Evolutionary conservation across 805 yeast genomes (phyloP), one percentile per base, ranked within the genome.

Genomic region (Torulaspora delbrueckii): DNA sequence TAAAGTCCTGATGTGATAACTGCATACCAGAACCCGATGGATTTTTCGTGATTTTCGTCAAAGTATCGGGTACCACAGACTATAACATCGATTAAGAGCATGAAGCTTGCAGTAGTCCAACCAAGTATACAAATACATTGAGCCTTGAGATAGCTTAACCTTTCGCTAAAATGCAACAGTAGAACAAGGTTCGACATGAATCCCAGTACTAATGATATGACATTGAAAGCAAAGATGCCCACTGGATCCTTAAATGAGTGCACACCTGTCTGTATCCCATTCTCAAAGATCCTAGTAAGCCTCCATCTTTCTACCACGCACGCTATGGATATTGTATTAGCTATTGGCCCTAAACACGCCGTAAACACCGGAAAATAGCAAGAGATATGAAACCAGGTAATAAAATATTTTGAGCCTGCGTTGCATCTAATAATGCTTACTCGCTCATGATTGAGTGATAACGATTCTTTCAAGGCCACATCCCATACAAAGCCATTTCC

Each of bases 11-110:
- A 73, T 0, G 95, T 85, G 48, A 83, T 66, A 0, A 78, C 77
- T 0, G 88, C 95, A 62, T 74, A 83, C 89, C 90, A 88, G 60
- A 77, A 88, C 1, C 95, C 96, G 52, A 78, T 82, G 0, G 86
- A 58, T 37, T 59, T 57, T 2, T 54, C 47, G 44, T 56, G 40
- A 2, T 40, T 55, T 7, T 37, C 37, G 4, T 41, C 36, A 38
- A 67, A 62, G 42, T 67, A 51, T 5, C 32, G 38, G 1, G 40
- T 40, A 6, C 53, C 50, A 41, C 60, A 62, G 2, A 60, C 52
- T n/a, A 63, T 50, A 1, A 56, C 58, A 34, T 58, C 80, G 0
- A 69, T 69, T 41, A 83, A 45, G 28, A 88, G 68, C 9, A 84
- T 51, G 1, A 69, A 40, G 4, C 78, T 70, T 0, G 93, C 93